A percentile compares a stretch with the other conserved stretches of the same genome.
Evolutionary conservation across 805 yeast genomes (phyloP).

Genomic region (Metschnikowia colocasiae): DNA sequence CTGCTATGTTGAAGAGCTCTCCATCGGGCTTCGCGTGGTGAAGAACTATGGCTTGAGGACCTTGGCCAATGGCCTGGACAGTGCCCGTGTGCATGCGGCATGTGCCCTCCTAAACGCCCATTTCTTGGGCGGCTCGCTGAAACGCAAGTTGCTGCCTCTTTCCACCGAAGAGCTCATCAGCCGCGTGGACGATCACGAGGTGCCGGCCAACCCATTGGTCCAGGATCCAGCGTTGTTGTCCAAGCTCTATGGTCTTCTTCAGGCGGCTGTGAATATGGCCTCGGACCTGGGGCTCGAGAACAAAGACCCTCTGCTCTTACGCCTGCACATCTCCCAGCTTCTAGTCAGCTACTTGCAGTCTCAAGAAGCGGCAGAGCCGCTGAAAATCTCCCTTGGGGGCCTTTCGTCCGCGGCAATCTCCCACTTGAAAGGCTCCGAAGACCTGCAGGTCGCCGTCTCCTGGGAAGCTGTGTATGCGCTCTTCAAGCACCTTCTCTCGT

Average conservation of each 20-base stretch:
- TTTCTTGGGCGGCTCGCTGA: conserved; percentile 21
- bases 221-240: conserved; percentile 17
- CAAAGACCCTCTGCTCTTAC: neutral
- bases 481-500: conserved; percentile 9
- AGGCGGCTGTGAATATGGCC: conserved; percentile 7
- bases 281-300: neutral
- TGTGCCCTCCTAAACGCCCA: conserved; percentile 15
- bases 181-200: conserved; percentile 14
- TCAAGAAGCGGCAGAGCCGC: conserved; percentile 7
- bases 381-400: conserved; percentile 9
- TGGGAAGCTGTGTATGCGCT: conserved; percentile 9
- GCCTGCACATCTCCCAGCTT: conserved; percentile 6
- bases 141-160: conserved; percentile 11
- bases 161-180: conserved; percentile 19
- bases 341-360: conserved; percentile 7
- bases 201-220: conserved; percentile 8
- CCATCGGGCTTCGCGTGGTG: conserved; percentile 17
- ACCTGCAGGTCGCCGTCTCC: neutral
- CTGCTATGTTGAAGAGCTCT: conserved; percentile 20
- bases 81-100: conserved; percentile 9
- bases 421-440: conserved; percentile 4
- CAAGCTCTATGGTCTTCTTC: conserved; percentile 19
- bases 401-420: conserved; percentile 8
- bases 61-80: conserved; percentile 15
- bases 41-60: conserved; percentile 12